Conservation (phyloP, 2,329 filamentous ascomycete species). For the Stromatinia cepivora region DNA sequence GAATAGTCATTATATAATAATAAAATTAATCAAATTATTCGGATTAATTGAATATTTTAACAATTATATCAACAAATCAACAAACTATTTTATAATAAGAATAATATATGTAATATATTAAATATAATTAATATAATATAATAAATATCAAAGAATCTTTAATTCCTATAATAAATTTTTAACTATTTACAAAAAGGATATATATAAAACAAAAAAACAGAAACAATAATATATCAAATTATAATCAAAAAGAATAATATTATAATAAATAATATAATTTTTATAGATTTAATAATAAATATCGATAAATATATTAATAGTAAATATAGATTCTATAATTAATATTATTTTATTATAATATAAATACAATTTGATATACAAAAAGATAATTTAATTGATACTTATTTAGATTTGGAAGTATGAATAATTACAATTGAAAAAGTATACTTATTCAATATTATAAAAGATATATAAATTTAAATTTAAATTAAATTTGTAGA, state of each 20-base stretch:
- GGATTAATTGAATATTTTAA: background rate
- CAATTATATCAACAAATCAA: background rate
- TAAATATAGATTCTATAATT: background rate
- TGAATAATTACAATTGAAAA: background rate
- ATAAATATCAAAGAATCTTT: background rate
- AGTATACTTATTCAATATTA: no score
- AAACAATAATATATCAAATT: background rate
- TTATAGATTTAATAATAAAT: background rate
- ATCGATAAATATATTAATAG: background rate
- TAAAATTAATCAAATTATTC: background rate
- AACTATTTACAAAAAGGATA: background rate
- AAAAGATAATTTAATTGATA: background rate
- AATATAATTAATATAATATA: background rate
- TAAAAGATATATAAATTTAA: no score
- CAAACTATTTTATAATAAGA: background rate
- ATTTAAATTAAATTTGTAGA: no score
- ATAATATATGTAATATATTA: no score
- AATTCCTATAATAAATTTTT: background rate
- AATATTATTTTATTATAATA: background rate
- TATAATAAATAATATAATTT: background rate
- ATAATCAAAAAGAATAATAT: background rate
- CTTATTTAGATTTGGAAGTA: background rate
- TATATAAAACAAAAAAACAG: background rate
- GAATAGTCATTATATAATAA: no score
- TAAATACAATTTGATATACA: background rate